Base-by-base conservation (phyloP, 108 stramenopile species). In the Nannochloropsis gaditana region DNA sequence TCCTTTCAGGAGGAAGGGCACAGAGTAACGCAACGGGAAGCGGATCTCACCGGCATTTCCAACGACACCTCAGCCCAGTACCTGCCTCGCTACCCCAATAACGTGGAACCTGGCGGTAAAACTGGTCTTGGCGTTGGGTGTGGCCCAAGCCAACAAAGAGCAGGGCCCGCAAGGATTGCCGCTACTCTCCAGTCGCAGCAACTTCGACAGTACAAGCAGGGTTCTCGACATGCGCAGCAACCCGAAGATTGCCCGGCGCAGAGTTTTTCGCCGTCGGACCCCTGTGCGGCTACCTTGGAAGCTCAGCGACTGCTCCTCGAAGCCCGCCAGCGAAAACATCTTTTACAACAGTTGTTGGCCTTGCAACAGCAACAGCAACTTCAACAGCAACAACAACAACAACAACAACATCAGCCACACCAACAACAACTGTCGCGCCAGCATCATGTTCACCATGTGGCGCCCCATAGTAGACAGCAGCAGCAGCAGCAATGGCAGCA, bases 401-500 rank as follows among this genome's bases (percentile, higher is more conserved):
- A 31, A 31, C 31, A 31, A 31, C 31, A 31, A 31, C 31, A 31
- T 1, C 31, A 31, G 31, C 31, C 31, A 31, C 45, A 45, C 47
- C 45, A 45, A 19, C 83, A 41, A 10, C 82, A 42, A 10, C 45
- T 47, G 31, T 31, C 31, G 31, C 31, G 31, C 31, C 31, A 31
- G 31, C 31, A 31, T 31, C 17, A 19, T 1, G 1, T 19, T 11
- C 59, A 11, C 59, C 59, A 73, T 11, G 17, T 19, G 83, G 41
- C 85, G 11, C 45, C 80, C 11, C 21, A 17, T 50, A 41, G 42
- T 11, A 42, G 42, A 19, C 84, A 84, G 80, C 43, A 80, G 41
- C 10, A 79, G 17, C 84, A 80, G 79, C 73, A 79, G 79, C 45
- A 42, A 50, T 44, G 11, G 21, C 84, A 43, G 79, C 84, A 79